Conservation (phyloP, 2,329 filamentous ascomycete species). For the Hypoxylon sp. region DNA sequence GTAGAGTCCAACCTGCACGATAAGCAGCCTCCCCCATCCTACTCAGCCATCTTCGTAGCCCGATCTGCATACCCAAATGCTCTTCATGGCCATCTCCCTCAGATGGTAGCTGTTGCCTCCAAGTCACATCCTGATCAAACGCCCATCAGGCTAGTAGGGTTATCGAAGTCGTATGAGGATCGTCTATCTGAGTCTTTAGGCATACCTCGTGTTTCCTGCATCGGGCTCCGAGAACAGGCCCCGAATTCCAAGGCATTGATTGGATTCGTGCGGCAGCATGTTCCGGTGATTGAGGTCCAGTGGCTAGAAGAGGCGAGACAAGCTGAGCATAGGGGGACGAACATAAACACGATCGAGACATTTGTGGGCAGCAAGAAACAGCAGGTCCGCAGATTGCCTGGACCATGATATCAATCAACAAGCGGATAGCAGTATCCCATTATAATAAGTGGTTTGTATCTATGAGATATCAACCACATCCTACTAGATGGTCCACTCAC, state of each 20-base stretch:
- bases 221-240: slow-evolving; percentile 71
- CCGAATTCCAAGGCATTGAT: slow-evolving; percentile 71
- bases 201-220: slow-evolving; percentile 74
- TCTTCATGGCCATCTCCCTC: slow-evolving; percentile 73
- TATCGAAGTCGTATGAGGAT: slow-evolving; percentile 72
- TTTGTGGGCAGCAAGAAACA: slow-evolving; percentile 58
- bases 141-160: slow-evolving; percentile 71
- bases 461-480: not conserved
- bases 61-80: slow-evolving; percentile 70
- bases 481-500: not conserved
- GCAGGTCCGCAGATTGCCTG: slow-evolving; percentile 22
- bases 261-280: slow-evolving; percentile 67
- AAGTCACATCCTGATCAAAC: slow-evolving; percentile 56
- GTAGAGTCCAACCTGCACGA: slow-evolving; percentile 8
- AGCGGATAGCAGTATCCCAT: not conserved
- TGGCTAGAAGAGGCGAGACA: slow-evolving; percentile 68
- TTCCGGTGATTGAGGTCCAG: slow-evolving; percentile 65
- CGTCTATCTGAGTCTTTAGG: slow-evolving; percentile 70
- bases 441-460: not conserved
- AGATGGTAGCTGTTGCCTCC: slow-evolving; percentile 67
- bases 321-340: slow-evolving; percentile 62
- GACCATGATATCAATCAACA: slow-evolving; percentile 4
- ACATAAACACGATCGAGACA: slow-evolving; percentile 63
- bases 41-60: slow-evolving; percentile 70
- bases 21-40: slow-evolving; percentile 48